phyloP scores from a whole-genome alignment of 352 stramenopile species.

The Phytopythium kandeliae region DNA sequence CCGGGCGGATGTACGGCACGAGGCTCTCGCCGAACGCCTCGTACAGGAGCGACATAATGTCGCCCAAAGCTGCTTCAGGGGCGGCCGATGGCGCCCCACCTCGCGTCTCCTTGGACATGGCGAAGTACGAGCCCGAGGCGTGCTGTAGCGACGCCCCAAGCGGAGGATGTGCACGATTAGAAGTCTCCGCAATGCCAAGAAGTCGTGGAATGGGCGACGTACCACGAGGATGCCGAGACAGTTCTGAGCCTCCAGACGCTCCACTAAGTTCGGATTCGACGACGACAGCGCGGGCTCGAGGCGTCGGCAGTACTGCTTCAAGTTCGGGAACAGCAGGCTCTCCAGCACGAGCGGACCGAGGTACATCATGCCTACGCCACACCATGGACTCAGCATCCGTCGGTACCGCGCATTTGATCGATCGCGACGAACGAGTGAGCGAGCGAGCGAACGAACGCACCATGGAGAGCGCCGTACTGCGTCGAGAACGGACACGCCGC shows the following conservation, averaged over 20 bases:
- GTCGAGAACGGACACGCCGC: conserved; percentile 76
- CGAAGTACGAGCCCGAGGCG: conserved; percentile 74
- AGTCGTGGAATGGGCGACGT: conserved; percentile 8
- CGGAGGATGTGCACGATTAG: too few species aligned
- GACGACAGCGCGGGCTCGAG: conserved; percentile 77
- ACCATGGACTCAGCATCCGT: not conserved
- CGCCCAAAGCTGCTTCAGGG: conserved; percentile 28
- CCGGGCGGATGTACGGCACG: conserved; percentile 64
- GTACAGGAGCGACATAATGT: conserved; percentile 59
- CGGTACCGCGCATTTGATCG: not conserved
- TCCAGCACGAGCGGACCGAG: conserved; percentile 92
- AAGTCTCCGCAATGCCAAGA: not conserved
- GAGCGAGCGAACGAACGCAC: conserved; percentile 15
- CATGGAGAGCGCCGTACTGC: conserved; percentile 91
- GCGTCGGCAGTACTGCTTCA: conserved; percentile 80
- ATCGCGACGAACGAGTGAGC: not conserved
- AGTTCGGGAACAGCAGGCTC: conserved; percentile 88
- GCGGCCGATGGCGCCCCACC: conserved; percentile 17
- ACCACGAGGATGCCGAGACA: conserved; percentile 85
- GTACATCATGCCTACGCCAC: conserved; percentile 61
- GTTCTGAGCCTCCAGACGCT: conserved; percentile 81
- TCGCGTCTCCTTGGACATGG: conserved; percentile 44
- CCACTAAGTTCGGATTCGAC: conserved; percentile 69
- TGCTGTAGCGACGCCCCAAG: conserved; percentile 53
- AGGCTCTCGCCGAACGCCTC: conserved; percentile 78